Evolutionary conservation across 2,329 filamentous ascomycete species (phyloP), one percentile per base, ranked within the genome.

Genomic region (Escovopsis sp.): DNA sequence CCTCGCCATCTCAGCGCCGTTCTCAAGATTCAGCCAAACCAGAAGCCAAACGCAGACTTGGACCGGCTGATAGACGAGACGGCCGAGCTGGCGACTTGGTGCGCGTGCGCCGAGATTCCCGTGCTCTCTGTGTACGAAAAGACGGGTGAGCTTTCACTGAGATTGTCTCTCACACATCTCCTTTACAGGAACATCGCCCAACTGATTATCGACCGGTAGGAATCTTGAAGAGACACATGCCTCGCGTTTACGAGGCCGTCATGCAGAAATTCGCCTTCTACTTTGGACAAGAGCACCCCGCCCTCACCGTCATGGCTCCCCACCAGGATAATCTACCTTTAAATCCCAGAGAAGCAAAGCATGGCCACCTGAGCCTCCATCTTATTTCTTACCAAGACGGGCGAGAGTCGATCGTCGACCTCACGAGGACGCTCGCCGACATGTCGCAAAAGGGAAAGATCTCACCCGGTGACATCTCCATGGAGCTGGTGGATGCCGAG

Each of bases 361-460:
- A 57, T 50, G 59, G 65, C 48, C 60, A 67, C 53, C 57, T 80
- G 43, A 62, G 68, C 24, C 59, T 96, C 14, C 74, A 94, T 43
- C 74, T 98, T 33, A 75, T 98, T 39, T 94, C 86, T 12, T 76
- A 79, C 32, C 82, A 89, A 43, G 91, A 98, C 53, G 89, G 91
- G 39, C 78, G 89, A 42, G 86, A 94, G 55, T 95, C 89, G 4
- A 76, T 98, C 47, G 88, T 98, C 34, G 91, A 98, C 60, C 72
- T 98, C 37, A 98, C 91, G 35, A 86, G 88, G 56, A 96, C 93
- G 1, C 70, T 98, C 16, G 77, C 89, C 6, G 85, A 94, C 56
- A 96, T 98, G 91, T 84, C 86, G 7, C 91, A 96, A 60, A 79
- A 81, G 51, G 79, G 79, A 44, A 95, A 94, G 62, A 71, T 98